Percentiles rank a stretch among this genome's conserved stretches.
Evolutionary conservation across 2,329 filamentous ascomycete species (phyloP).

Genomic region (Cladosporium sp.): DNA sequence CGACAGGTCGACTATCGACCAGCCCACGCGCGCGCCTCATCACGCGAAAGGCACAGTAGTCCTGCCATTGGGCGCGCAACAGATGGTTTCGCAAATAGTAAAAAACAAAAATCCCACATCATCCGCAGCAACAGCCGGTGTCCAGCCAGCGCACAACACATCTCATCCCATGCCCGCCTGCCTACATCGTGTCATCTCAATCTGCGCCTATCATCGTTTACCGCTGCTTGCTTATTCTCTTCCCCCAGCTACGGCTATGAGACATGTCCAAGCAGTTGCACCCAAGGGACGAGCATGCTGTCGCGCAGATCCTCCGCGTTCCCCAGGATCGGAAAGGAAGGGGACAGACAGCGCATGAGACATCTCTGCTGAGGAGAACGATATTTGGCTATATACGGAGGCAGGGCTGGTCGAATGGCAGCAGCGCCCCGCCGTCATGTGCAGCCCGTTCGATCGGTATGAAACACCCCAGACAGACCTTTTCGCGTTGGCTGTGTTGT

Average conservation of each 20-base stretch:
- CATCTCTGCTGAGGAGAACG: conserved; percentile 3
- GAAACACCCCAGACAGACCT: neutral
- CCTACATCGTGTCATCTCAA: neutral
- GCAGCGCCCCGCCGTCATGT: conserved; percentile 5
- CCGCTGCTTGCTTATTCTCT: conserved; percentile 6
- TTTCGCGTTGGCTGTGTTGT: neutral
- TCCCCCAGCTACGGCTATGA: neutral
- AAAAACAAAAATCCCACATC: conserved; percentile 6
- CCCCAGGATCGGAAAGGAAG: conserved; percentile 11
- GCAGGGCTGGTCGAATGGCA: conserved; percentile 2
- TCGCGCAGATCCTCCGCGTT: conserved; percentile 57
- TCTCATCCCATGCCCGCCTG: conserved; percentile 7
- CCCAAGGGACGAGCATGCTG: neutral
- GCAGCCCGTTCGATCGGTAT: conserved; percentile 2
- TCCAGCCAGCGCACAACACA: conserved; percentile 12
- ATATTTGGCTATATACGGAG: conserved; percentile 7
- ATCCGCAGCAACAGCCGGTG: conserved; percentile 4
- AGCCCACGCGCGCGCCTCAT: conserved; percentile 3
- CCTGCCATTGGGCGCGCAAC: conserved; percentile 1
- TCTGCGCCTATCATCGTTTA: conserved; percentile 9
- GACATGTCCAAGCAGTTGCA: conserved; percentile 1
- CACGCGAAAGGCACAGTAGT: neutral
- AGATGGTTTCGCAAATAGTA: neutral
- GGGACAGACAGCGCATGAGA: conserved; percentile 1
- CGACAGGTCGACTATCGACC: neutral